Conservation (phyloP, 257 asterid species). For the Penstemon davidsonii region DNA sequence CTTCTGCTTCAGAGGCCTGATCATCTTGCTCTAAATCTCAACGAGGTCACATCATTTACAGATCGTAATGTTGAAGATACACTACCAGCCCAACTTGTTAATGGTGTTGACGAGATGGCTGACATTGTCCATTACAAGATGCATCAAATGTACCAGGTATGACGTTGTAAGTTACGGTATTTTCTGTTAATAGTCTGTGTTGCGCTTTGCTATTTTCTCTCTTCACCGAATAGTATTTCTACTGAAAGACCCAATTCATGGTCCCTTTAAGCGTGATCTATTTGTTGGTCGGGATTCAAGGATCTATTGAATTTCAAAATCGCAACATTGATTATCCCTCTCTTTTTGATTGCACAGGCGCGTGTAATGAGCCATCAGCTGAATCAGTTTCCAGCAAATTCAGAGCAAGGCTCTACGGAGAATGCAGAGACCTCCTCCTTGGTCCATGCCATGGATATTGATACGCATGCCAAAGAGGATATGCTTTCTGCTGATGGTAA, state of each 20-base stretch:
- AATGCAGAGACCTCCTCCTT: slow-evolving; percentile 28
- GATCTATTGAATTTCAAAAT: not conserved
- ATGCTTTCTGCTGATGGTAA: slow-evolving; percentile 30
- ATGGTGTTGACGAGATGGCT: slow-evolving; percentile 81
- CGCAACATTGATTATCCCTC: slow-evolving; percentile 5
- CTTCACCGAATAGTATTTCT: not conserved
- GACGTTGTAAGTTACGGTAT: not conserved
- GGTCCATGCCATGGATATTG: slow-evolving; percentile 35
- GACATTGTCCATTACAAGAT: slow-evolving; percentile 71
- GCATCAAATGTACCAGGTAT: slow-evolving; percentile 75
- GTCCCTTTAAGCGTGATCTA: not conserved
- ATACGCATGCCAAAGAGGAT: slow-evolving; percentile 33
- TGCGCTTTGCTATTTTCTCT: not conserved
- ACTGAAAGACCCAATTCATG: too few relatives aligned
- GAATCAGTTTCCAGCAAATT: slow-evolving; percentile 39
- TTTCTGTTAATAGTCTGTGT: not conserved
- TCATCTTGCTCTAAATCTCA: slow-evolving; percentile 67
- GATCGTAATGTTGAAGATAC: slow-evolving; percentile 80
- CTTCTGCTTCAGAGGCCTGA: slow-evolving; percentile 85
- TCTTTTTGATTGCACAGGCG: slow-evolving; percentile 43
- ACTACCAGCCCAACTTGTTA: slow-evolving; percentile 56
- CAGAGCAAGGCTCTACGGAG: slow-evolving; percentile 32
- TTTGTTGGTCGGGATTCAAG: not conserved
- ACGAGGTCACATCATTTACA: slow-evolving; percentile 59
- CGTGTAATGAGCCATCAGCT: slow-evolving; percentile 47